phyloP scores from a whole-genome alignment of 306 rosid genomes.

The Malus fusca region DNA sequence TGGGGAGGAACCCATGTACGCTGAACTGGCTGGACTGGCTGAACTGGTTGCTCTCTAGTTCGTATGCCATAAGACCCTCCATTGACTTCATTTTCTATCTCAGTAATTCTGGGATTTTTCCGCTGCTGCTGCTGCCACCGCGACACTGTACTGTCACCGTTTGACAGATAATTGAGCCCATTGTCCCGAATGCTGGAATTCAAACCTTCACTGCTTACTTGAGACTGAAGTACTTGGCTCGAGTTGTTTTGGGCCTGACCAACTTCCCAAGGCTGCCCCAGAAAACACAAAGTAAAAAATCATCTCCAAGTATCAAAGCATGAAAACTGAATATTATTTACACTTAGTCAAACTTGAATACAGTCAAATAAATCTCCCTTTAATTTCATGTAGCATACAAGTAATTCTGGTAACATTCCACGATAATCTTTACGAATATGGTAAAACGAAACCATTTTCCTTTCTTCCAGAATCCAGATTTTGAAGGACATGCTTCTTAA shows the following conservation, averaged over 20 bases:
- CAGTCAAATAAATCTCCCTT: background rate
- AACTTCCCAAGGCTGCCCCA: conserved; percentile 76
- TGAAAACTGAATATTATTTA: background rate
- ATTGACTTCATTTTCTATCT: conserved; percentile 48
- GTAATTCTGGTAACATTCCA: background rate
- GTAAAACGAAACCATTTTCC: background rate
- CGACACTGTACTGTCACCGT: conserved; percentile 44
- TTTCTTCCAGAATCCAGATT: background rate
- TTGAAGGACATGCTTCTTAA: background rate
- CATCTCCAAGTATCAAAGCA: conserved; percentile 19
- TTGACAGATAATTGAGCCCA: conserved; percentile 29
- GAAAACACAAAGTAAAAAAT: conserved; percentile 27
- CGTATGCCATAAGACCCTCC: conserved; percentile 31
- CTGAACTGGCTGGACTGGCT: conserved; percentile 22
- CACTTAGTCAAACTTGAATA: background rate
- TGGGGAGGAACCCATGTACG: conserved; percentile 94
- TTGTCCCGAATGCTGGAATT: conserved; percentile 32
- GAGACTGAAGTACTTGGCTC: conserved; percentile 41
- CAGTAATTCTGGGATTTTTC: conserved; percentile 57
- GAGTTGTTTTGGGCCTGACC: conserved; percentile 47
- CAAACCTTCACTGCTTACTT: conserved; percentile 35
- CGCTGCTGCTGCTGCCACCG: conserved; percentile 75
- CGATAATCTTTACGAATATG: background rate
- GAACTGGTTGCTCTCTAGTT: conserved; percentile 41
- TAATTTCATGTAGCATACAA: background rate